These are phyloP conservation scores for Termitomyces sp. DNA, from an alignment of 768 basidiomycete species.

Conservation along the genomic window DNA sequence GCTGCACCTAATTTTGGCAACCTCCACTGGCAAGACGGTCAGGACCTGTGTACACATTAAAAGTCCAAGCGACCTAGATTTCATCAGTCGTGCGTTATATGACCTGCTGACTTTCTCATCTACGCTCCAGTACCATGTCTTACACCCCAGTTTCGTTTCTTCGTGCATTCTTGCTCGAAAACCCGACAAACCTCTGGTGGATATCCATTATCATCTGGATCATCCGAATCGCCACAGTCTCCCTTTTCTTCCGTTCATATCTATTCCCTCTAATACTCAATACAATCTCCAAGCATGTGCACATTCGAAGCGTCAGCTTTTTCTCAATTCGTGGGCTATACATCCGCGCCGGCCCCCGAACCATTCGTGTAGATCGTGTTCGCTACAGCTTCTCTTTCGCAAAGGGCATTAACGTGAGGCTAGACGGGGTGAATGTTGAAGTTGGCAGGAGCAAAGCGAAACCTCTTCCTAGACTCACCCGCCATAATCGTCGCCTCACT, in stretches of 20 bases:
- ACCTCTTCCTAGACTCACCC: slow-evolving; percentile 19
- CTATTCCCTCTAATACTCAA: slow-evolving; percentile 63
- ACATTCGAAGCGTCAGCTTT: slow-evolving; percentile 70
- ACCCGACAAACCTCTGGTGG: slow-evolving; percentile 32
- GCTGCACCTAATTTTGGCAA: not conserved
- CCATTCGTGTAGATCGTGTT: slow-evolving; percentile 67
- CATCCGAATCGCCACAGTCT: slow-evolving; percentile 49
- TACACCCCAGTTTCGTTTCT: slow-evolving; percentile 11
- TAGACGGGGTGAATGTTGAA: slow-evolving; percentile 60
- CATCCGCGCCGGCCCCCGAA: slow-evolving; percentile 51
- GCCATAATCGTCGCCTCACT: slow-evolving; percentile 42
- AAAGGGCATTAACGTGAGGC: slow-evolving; percentile 57
- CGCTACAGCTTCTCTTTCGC: slow-evolving; percentile 54
- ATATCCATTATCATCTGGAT: slow-evolving; percentile 45
- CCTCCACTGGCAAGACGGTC: too few species aligned
- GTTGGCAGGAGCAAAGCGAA: slow-evolving; percentile 32
- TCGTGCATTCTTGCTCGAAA: slow-evolving; percentile 28
- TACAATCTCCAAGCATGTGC: slow-evolving; percentile 59
- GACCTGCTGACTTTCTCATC: not conserved
- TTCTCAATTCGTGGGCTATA: slow-evolving; percentile 78
- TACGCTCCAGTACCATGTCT: slow-evolving; percentile 3
- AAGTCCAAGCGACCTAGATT: not conserved
- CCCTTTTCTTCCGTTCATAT: slow-evolving; percentile 61
- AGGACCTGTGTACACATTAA: not conserved
- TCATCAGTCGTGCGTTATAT: slow-evolving; percentile 4